phyloP scores from a whole-genome alignment of 768 basidiomycete genomes.

The Pleurotus giganteus region DNA sequence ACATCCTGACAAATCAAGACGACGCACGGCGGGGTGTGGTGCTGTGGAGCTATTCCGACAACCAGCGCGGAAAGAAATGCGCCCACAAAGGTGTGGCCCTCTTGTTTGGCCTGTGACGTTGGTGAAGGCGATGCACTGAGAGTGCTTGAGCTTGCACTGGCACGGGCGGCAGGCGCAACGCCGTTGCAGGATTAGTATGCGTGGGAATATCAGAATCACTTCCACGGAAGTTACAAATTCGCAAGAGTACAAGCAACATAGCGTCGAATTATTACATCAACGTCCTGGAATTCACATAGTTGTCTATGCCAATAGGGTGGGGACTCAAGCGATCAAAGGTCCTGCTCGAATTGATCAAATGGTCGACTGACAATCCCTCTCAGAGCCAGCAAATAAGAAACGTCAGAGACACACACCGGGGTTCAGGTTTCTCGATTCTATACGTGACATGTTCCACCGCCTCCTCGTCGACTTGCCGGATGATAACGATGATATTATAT shows the following conservation, averaged over 20 bases:
- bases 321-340: not conserved
- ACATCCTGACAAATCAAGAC: conserved; percentile 40
- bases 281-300: too few relatives aligned
- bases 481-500: conserved; percentile 36
- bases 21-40: not conserved
- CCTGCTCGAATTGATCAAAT: not conserved
- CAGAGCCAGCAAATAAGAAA: not conserved
- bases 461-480: conserved; percentile 26
- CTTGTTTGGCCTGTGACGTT: not conserved
- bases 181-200: not conserved
- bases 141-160: not conserved
- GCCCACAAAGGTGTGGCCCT: not conserved
- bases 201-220: conserved; percentile 1
- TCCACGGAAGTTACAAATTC: too few relatives aligned
- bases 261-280: too few relatives aligned
- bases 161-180: not conserved
- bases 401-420: not conserved
- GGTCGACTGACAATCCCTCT: not conserved
- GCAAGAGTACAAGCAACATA: too few relatives aligned
- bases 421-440: conserved; percentile 3
- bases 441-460: not conserved
- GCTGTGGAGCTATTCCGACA: not conserved
- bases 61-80: conserved; percentile 3
- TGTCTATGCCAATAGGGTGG: too few relatives aligned
- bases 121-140: not conserved